phyloP scores from a whole-genome alignment of 257 asterid genomes.

The Coffea eugenioides region DNA sequence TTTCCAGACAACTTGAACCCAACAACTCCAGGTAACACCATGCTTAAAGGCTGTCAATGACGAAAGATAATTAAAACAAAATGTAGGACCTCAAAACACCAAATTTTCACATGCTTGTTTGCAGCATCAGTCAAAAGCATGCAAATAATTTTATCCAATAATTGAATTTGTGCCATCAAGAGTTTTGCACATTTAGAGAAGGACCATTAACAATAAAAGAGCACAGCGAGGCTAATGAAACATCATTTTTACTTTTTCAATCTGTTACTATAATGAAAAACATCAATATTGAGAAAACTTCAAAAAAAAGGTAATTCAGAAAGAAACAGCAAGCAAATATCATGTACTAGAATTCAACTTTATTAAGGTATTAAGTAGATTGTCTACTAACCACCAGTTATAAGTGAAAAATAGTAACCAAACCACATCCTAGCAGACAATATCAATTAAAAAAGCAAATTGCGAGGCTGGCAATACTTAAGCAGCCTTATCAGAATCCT shows the following conservation, averaged over 20 bases:
- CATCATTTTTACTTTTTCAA: background rate
- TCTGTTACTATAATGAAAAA: background rate
- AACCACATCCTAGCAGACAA: background rate
- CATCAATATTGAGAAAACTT: background rate
- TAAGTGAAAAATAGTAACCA: background rate
- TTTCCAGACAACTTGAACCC: conserved; percentile 83
- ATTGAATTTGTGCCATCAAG: background rate
- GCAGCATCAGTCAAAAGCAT: background rate
- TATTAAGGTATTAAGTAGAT: background rate
- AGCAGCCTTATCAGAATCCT: background rate
- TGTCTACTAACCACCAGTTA: background rate
- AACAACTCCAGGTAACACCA: conserved; percentile 96
- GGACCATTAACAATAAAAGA: background rate
- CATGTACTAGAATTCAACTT: background rate
- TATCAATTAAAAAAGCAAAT: background rate
- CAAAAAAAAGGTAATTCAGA: background rate
- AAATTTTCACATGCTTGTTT: background rate
- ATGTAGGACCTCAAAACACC: background rate
- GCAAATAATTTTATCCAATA: background rate
- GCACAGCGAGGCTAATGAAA: background rate
- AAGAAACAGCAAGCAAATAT: background rate
- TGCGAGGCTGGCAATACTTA: background rate
- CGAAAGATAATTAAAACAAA: background rate
- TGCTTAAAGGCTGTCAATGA: conserved; percentile 77
- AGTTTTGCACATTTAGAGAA: background rate